Evolutionary conservation across 179 eudicot species (phyloP), one percentile per base, ranked within the genome.

Genomic region (Spinacia oleracea): DNA sequence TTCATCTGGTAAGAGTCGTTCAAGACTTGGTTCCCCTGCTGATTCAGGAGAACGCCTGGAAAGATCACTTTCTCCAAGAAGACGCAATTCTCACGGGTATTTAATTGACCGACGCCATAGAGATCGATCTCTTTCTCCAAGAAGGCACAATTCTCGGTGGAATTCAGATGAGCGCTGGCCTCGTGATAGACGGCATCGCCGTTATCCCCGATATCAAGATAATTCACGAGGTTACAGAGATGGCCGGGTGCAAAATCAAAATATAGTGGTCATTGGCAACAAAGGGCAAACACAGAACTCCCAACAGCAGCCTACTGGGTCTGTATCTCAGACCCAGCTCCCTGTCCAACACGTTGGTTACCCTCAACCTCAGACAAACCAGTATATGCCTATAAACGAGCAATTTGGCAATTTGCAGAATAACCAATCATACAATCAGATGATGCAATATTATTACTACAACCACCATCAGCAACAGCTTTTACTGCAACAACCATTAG

Each of bases 401-500:
- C 81, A 79, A 56, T 71, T 71, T 73, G 89, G 85, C 55, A 81
- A 74, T 77, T 53, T 68, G 50, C 89, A 85, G 75, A 83, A 80
- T 78, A 75, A 27, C 74, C 86, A 88, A 75, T 77, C 81, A 31
- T 86, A 84, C 80, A 86, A 85, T 84, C 90, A 88, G 79, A 84
- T 86, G 87, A 84, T 85, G 85, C 92, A 88, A 72, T 86, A 87
- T 84, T 86, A 87, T 80, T 89, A 86, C 56, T 78, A 70, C 80
- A 69, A 78, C 34, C 86, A 85, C 72, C 89, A 81, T 73, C 90
- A 86, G 79, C 91, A 84, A 69, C 96, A 89, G 83, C 83, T 80
- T 71, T 78, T 80, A 32, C 74, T 67, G 74, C 90, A 89, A 75
- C 89, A 83, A 64, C 87, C 70, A 42, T 66, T 51, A 74, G 77